A percentile compares a stretch with the other conserved stretches of the same genome.
phyloP scores from a whole-genome alignment of 1,139 yeast genomes.

The Entelexis paramagnoliae region DNA sequence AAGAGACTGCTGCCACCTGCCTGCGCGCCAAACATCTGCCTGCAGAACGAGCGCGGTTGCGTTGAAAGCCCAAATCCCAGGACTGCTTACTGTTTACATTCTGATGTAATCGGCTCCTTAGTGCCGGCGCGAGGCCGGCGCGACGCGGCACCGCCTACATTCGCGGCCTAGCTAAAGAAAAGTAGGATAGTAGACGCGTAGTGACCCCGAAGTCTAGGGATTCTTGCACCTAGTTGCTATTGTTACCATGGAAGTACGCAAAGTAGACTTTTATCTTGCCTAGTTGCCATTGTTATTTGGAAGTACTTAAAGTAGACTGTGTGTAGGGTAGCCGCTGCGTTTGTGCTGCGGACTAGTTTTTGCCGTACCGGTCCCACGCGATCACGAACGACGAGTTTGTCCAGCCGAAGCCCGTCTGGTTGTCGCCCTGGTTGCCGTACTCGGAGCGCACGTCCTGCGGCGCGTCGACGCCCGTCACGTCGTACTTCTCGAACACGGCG shows the following conservation, averaged over 20 bases:
- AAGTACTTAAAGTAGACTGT: neutral
- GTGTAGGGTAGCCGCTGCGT: too few species aligned
- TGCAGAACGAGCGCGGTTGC: too few species aligned
- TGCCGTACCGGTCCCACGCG: conserved; percentile 14
- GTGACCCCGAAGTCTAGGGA: too few species aligned
- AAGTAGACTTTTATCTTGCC: too few species aligned
- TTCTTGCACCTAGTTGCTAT: too few species aligned
- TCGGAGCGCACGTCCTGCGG: conserved; percentile 94
- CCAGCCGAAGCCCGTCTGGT: conserved; percentile 66
- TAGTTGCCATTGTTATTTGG: too few species aligned
- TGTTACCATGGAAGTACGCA: too few species aligned
- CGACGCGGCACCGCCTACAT: neutral
- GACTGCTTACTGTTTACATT: conserved; percentile 2
- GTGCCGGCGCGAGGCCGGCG: neutral
- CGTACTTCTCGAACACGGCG: conserved; percentile 90
- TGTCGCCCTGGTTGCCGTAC: conserved; percentile 93
- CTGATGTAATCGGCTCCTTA: neutral
- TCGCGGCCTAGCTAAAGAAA: too few species aligned
- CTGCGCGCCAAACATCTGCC: conserved; percentile 11
- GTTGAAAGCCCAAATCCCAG: neutral
- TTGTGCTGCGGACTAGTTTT: neutral
- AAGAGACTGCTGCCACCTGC: conserved; percentile 35
- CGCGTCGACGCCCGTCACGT: conserved; percentile 70
- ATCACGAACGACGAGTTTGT: conserved; percentile 22
- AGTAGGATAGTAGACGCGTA: too few species aligned